Percentiles rank a stretch among this genome's conserved stretches.
Conservation (phyloP, 1,284 basidiomycete genomes). For the Ceratobasidium theobromae region DNA sequence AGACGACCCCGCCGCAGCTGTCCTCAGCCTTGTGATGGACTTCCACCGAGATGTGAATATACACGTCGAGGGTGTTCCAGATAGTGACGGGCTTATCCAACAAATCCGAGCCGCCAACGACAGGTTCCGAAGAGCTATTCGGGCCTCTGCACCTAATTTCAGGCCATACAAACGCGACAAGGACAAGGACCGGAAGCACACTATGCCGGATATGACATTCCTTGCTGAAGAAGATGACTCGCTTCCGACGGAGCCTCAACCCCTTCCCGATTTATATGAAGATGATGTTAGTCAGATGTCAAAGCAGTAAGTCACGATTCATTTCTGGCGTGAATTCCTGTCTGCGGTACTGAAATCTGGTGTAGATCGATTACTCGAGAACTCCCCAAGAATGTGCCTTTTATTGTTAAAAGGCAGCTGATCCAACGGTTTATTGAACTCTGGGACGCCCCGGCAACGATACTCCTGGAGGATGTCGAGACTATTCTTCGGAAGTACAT, state of each 20-base stretch:
- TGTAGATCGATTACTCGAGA: conserved; percentile 43
- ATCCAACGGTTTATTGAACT: conserved; percentile 40
- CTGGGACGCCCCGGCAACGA: conserved; percentile 50
- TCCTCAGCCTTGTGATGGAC: conserved; percentile 33
- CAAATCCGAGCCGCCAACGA: conserved; percentile 14
- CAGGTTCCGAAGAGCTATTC: conserved; percentile 20
- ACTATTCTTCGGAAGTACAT: conserved; percentile 48
- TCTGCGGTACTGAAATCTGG: background rate
- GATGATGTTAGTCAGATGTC: conserved; percentile 44
- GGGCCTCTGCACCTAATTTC: conserved; percentile 33
- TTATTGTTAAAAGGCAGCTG: conserved; percentile 41
- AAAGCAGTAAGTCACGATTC: conserved; percentile 41
- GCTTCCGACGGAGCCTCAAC: background rate
- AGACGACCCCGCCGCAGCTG: conserved; percentile 34
- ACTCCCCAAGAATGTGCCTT: conserved; percentile 45
- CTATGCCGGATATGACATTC: background rate
- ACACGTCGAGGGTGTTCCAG: conserved; percentile 35
- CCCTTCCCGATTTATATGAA: conserved; percentile 38
- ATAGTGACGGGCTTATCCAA: conserved; percentile 30
- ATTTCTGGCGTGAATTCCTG: background rate
- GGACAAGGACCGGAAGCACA: conserved; percentile 16
- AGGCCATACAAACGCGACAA: conserved; percentile 23
- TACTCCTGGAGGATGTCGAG: conserved; percentile 53
- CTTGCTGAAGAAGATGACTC: conserved; percentile 9
- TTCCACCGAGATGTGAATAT: conserved; percentile 29